Evolutionary conservation across 2,329 filamentous ascomycete species (phyloP).

Genomic region (Grosmannia clavigera): DNA sequence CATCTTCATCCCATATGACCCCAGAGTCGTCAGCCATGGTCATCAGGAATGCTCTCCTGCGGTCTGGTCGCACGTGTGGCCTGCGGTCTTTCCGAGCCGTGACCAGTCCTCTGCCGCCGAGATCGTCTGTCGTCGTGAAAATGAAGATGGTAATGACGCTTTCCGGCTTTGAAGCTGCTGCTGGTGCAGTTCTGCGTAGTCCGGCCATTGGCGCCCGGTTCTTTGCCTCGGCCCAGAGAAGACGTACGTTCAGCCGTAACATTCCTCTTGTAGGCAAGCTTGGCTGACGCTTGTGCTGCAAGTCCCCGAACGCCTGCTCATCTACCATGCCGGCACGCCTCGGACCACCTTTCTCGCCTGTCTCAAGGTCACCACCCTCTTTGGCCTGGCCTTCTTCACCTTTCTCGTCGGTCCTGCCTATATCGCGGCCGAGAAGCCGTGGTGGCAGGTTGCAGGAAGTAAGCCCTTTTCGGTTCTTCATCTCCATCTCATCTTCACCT

Average conservation of each 20-base stretch:
- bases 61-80: not conserved
- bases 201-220: not conserved
- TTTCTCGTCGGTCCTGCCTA: constrained; percentile 51
- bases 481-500: not conserved
- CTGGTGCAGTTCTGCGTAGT: not conserved
- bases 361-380: constrained; percentile 58
- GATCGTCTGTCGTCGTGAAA: not conserved
- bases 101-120: not conserved
- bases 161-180: not conserved
- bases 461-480: constrained; percentile 11
- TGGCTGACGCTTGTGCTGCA: constrained; percentile 24
- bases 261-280: not conserved
- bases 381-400: constrained; percentile 54
- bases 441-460: constrained; percentile 25
- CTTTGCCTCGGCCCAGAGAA: not conserved
- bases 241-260: not conserved
- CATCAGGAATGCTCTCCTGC: not conserved
- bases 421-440: constrained; percentile 25
- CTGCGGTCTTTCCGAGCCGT: not conserved
- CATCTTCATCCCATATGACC: not conserved
- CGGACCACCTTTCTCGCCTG: constrained; percentile 56
- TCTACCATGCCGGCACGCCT: constrained; percentile 64
- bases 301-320: constrained; percentile 44
- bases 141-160: not conserved
- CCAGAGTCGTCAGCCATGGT: not conserved